Conservation (phyloP, 208 protist species). For the Porcisia deanei region DNA sequence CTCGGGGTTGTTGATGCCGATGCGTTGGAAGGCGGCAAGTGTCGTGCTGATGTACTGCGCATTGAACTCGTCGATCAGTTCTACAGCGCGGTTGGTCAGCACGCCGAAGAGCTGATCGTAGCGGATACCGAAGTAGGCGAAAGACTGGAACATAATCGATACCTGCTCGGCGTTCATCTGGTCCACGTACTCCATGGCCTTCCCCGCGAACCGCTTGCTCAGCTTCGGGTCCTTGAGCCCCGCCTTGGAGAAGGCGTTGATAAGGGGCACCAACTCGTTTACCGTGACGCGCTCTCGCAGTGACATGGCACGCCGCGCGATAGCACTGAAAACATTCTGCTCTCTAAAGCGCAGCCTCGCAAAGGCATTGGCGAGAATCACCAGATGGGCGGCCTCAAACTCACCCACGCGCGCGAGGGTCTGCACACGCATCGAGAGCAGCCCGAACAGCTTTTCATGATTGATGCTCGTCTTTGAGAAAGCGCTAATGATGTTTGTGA, state of each 20-base stretch:
- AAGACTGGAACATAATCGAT: constrained; percentile 87
- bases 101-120: constrained; percentile 94
- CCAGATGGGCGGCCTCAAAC: constrained; percentile 88
- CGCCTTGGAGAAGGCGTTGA: constrained; percentile 84
- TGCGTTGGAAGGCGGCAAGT: constrained; percentile 87
- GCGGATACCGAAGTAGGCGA: constrained; percentile 88
- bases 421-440: constrained; percentile 86
- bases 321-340: constrained; percentile 80
- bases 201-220: constrained; percentile 87
- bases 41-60: constrained; percentile 91
- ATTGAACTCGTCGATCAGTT: constrained; percentile 93
- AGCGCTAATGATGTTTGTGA: constrained; percentile 87
- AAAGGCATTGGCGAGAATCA: constrained; percentile 87
- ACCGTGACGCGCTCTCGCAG: constrained; percentile 90
- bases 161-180: constrained; percentile 93
- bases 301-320: constrained; percentile 84
- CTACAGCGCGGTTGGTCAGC: constrained; percentile 91
- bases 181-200: constrained; percentile 92
- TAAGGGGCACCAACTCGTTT: constrained; percentile 88
- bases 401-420: constrained; percentile 87
- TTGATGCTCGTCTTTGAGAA: constrained; percentile 90
- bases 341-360: constrained; percentile 78
- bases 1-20: constrained; percentile 93
- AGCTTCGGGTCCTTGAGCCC: constrained; percentile 87
- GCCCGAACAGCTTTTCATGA: constrained; percentile 79